phyloP scores from a whole-genome alignment of 257 asterid species.

The Cinchona pubescens region DNA sequence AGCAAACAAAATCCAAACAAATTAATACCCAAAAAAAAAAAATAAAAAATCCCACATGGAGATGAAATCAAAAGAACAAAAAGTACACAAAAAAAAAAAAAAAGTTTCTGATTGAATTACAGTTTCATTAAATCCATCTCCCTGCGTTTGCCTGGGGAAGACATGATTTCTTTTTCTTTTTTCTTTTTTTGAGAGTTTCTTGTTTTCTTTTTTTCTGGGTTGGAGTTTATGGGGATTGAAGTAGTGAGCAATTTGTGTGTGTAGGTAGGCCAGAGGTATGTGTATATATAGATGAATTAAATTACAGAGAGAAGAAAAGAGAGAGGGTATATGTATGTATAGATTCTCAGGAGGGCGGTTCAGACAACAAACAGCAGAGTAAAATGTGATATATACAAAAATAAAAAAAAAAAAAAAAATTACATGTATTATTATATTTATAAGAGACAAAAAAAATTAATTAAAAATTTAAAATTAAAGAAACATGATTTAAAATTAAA shows the following conservation, averaged over 20 bases:
- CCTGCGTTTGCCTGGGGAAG: constrained; percentile 89
- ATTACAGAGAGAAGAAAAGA: too few relatives aligned
- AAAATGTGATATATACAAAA: too few relatives aligned
- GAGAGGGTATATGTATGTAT: too few relatives aligned
- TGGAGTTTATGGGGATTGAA: constrained; percentile 16
- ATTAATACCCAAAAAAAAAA: neutral
- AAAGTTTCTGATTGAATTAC: constrained; percentile 37
- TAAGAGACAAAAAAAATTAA: too few relatives aligned
- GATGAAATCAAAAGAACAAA: neutral
- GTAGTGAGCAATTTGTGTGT: constrained; percentile 8
- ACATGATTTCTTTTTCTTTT: constrained; percentile 40
- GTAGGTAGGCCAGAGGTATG: neutral
- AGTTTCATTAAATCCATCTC: constrained; percentile 96
- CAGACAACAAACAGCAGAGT: too few relatives aligned
- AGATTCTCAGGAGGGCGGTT: too few relatives aligned
- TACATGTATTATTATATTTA: too few relatives aligned
- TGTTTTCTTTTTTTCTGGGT: neutral
- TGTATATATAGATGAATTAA: neutral
- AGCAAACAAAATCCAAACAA: constrained; percentile 7
- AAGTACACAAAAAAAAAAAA: neutral
- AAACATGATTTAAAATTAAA: too few relatives aligned
- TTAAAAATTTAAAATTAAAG: too few relatives aligned
- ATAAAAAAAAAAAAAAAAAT: too few relatives aligned
- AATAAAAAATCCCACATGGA: too few relatives aligned
- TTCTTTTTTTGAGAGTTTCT: neutral